Evolutionary conservation across 257 asterid genomes (phyloP), one percentile per base, ranked within the genome.

Genomic region (Thymus mandschuricus): DNA sequence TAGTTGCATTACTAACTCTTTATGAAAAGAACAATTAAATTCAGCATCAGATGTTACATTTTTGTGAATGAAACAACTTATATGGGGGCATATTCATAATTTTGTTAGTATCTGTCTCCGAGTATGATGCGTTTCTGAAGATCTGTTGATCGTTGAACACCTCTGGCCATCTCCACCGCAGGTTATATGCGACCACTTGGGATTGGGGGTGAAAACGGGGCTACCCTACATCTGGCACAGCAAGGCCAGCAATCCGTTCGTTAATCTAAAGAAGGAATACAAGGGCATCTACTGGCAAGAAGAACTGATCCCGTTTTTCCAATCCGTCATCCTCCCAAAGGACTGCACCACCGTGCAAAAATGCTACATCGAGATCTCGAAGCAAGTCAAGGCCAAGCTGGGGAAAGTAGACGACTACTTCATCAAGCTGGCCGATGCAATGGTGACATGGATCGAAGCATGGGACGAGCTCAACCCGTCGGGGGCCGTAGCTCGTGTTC

Each of bases 221-320:
- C 64, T 83, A 66, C 87, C 87, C 0, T 83, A 83, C 83, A 83
- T 83, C 56, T 83, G 87, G 87, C 87, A 83, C 83, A 83, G 85
- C 85, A 83, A 83, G 76, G 87, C 83, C 8, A 83, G 87, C 83
- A 80, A 80, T 71, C 85, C 85, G 2, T 83, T 83, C 43, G 78
- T 80, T 78, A 83, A 83, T 68, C 83, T 83, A 11, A 75, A 77
- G 83, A 83, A 83, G 64, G 87, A 83, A 60, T 83, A 83, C 83
- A 83, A 83, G 73, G 87, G 87, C n/a, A 80, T 83, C 60, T 83
- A 80, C 77, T 83, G 85, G 87, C 87, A 83, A 45, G 87, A 83
- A 52, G 87, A 83, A 55, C 72, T 83, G n/a, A 83, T 83, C 75
- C 87, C 87, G 0, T 83, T 83, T 67, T 83, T 83, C 83, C 87